Percentiles rank a stretch among this genome's conserved stretches.
These are phyloP conservation scores for Kodamaea nitidulidarum DNA, from an alignment of 805 yeast species.

Conservation along the genomic window DNA sequence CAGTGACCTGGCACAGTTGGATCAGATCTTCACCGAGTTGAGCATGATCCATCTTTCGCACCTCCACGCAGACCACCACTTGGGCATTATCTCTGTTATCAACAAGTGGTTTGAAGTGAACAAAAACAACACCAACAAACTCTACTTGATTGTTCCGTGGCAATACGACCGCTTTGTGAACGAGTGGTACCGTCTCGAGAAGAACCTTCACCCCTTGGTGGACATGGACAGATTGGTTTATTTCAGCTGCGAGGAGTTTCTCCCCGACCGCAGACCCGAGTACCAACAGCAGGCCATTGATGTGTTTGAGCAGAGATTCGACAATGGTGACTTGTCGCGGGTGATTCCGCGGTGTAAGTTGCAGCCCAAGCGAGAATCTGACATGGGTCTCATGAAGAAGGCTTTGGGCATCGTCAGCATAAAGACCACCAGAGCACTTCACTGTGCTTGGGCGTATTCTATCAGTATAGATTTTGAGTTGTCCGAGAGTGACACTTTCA, in stretches of 20 bases:
- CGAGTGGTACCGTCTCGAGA: constrained; percentile 63
- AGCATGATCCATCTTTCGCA: constrained; percentile 73
- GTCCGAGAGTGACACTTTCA: constrained; percentile 42
- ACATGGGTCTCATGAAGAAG: constrained; percentile 33
- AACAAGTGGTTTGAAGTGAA: constrained; percentile 59
- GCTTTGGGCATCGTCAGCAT: constrained; percentile 44
- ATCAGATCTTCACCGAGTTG: constrained; percentile 54
- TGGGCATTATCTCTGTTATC: constrained; percentile 73
- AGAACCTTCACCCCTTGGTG: constrained; percentile 16
- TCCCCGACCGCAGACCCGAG: constrained; percentile 30
- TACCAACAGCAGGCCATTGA: constrained; percentile 24
- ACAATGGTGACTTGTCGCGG: constrained; percentile 16
- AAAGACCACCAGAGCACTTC: constrained; percentile 71
- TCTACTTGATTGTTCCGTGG: constrained; percentile 73
- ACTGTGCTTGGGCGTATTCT: constrained; percentile 77
- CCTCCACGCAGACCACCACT: constrained; percentile 95
- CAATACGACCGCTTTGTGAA: constrained; percentile 60
- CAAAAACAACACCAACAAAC: constrained; percentile 23
- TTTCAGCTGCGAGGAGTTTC: constrained; percentile 59
- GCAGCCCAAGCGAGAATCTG: constrained; percentile 22
- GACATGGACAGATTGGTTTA: constrained; percentile 44
- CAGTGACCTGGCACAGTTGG: constrained; percentile 37
- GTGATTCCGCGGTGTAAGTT: constrained; percentile 20
- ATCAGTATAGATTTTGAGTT: constrained; percentile 54
- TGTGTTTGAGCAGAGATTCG: constrained; percentile 32